Base-by-base conservation (phyloP, 2,329 filamentous ascomycete genomes). In the Pseudogymnoascus pannorum region DNA sequence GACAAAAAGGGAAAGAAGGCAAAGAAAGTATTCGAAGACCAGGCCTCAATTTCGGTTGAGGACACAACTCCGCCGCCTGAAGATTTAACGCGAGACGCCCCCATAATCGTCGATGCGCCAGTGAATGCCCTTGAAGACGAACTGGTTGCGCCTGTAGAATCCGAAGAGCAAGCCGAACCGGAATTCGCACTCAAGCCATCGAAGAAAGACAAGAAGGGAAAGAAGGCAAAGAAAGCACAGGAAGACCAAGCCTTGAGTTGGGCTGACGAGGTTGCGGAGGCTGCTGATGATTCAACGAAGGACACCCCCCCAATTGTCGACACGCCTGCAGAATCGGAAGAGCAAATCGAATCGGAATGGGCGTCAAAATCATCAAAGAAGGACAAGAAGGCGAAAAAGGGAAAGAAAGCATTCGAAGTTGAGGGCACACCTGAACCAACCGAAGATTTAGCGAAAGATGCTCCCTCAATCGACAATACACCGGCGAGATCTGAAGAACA, bases 1-100 rank as follows among this genome's bases (percentile, higher is more conserved):
- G 58, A 66, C 35, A 64, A 65, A 51, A 68, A 71, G 62, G 64
- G 71, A 8, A 79, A 78, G 69, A 77, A 78, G 68, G 63, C n/a
- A 31, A 54, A 54, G 26, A 54, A 54, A 31, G 11, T 26, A 31
- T 33, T 31, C n/a, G 48, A 54, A 31, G 48, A 54, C n/a, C n/a
- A 20, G 8, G 9, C 5, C 57, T 11, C 31, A 8, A 57, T 58
- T n/a, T 12, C 31, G 5, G 31, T 11, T 29, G 31, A 58, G 31
- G 18, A 11, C 11, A 29, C 57, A 11, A 14, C 3, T 3, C 29
- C 22, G 57, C 33, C 24, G 5, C 59, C 60, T 22, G 33, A 33
- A 2, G 57, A 58, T 58, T 33, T 31, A 14, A 20, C 40, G 5
- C 54, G 18, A 22, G 58, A 60, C 8, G 14, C 57, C 16, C 33